These are phyloP conservation scores for Eucalyptus erythrocorys DNA, from an alignment of 345 rosid species.

Conservation along the genomic window DNA sequence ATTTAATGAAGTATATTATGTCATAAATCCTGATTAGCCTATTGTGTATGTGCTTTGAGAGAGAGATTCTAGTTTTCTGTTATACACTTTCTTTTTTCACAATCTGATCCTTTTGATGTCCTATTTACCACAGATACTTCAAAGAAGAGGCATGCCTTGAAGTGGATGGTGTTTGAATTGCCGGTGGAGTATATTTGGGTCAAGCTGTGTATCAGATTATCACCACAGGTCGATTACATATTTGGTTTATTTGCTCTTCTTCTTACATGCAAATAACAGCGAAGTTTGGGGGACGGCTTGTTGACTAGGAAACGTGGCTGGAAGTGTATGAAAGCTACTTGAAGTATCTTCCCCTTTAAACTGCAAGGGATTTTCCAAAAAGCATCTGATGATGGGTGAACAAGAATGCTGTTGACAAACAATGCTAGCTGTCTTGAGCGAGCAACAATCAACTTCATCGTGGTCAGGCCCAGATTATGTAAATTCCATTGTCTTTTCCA, in stretches of 20 bases:
- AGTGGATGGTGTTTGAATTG: not conserved
- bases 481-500: not conserved
- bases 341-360: not conserved
- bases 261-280: not conserved
- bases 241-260: not conserved
- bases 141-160: not conserved
- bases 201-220: not conserved
- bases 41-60: not conserved
- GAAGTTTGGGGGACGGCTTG: rapidly evolving
- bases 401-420: not conserved
- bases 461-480: not conserved
- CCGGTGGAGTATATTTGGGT: not conserved
- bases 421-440: not conserved
- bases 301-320: not conserved
- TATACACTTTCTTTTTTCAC: not conserved
- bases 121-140: not conserved
- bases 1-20: not conserved
- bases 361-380: not conserved
- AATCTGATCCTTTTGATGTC: not conserved
- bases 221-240: not conserved
- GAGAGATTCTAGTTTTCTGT: not conserved
- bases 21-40: not conserved
- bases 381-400: not conserved
- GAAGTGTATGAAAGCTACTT: not conserved
- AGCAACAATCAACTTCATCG: not conserved